Conservation (phyloP, 139 green algal species). For the Gonium pectorale region DNA sequence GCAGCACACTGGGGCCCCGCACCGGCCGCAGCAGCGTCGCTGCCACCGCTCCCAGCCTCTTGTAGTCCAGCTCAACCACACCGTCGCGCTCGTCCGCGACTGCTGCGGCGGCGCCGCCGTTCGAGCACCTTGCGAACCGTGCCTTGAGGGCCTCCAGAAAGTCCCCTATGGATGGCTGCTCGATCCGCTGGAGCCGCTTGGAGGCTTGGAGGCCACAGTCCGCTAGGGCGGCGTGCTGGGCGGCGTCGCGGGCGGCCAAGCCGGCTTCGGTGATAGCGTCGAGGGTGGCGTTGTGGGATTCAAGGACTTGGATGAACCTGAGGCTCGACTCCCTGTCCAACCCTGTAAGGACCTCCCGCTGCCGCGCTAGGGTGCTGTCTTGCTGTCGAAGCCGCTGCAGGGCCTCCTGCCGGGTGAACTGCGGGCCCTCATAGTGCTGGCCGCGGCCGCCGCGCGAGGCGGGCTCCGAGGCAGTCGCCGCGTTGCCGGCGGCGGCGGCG, state of each 20-base stretch:
- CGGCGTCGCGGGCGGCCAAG: constrained; percentile 11
- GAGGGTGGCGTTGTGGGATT: neutral
- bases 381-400: neutral
- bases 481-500: neutral
- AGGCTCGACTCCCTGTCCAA: neutral
- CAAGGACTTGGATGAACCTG: neutral
- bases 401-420: neutral
- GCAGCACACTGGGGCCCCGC: neutral
- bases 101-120: no score
- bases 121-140: no score
- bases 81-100: neutral
- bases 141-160: neutral
- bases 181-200: neutral
- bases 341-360: neutral
- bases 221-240: neutral
- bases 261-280: neutral
- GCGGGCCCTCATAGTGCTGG: neutral
- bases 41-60: neutral
- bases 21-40: neutral
- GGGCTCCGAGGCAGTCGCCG: no score
- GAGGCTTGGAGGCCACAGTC: neutral
- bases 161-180: neutral
- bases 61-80: neutral
- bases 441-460: no score
- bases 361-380: neutral